A percentile compares a stretch with the other conserved stretches of the same genome.
Conservation (phyloP, 352 stramenopile species). For the Aphanomyces astaci region DNA sequence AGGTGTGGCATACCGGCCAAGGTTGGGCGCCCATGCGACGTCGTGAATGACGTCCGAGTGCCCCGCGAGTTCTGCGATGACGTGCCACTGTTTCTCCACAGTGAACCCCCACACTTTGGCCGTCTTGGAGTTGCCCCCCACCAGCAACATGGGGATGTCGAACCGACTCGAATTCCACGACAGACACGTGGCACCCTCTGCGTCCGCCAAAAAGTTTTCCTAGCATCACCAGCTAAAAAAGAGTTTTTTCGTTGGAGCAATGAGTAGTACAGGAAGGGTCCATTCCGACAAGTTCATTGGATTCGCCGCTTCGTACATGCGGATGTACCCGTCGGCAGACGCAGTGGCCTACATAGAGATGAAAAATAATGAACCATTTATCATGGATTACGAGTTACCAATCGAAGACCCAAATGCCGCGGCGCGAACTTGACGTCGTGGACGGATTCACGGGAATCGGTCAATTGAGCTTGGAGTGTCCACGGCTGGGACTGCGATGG, state of each 20-base stretch:
- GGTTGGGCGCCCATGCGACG: slow-evolving; percentile 94
- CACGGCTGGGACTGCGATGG: slow-evolving; percentile 28
- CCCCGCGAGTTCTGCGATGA: slow-evolving; percentile 70
- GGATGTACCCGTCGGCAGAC: slow-evolving; percentile 90
- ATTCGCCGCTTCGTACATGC: slow-evolving; percentile 94
- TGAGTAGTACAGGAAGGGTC: slow-evolving; percentile 57
- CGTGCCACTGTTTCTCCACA: slow-evolving; percentile 78
- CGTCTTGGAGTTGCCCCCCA: slow-evolving; percentile 84
- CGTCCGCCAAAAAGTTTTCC: slow-evolving; percentile 77
- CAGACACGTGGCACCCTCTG: slow-evolving; percentile 84
- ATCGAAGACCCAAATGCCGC: slow-evolving; percentile 84
- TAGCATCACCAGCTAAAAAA: slow-evolving; percentile 20
- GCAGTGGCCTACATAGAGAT: slow-evolving; percentile 77
- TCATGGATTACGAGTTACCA: slow-evolving; percentile 38
- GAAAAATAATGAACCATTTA: neutral
- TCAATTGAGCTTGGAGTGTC: slow-evolving; percentile 81
- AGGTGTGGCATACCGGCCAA: slow-evolving; percentile 83
- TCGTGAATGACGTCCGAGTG: slow-evolving; percentile 89
- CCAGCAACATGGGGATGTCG: slow-evolving; percentile 91
- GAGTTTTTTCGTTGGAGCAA: slow-evolving; percentile 14
- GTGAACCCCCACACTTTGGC: slow-evolving; percentile 90
- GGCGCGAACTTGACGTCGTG: slow-evolving; percentile 94
- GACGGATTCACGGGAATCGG: slow-evolving; percentile 89
- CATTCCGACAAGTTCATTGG: slow-evolving; percentile 95
- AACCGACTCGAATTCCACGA: slow-evolving; percentile 94